Base-by-base conservation (phyloP, 352 stramenopile species). In the Pythium brachiatum region DNA sequence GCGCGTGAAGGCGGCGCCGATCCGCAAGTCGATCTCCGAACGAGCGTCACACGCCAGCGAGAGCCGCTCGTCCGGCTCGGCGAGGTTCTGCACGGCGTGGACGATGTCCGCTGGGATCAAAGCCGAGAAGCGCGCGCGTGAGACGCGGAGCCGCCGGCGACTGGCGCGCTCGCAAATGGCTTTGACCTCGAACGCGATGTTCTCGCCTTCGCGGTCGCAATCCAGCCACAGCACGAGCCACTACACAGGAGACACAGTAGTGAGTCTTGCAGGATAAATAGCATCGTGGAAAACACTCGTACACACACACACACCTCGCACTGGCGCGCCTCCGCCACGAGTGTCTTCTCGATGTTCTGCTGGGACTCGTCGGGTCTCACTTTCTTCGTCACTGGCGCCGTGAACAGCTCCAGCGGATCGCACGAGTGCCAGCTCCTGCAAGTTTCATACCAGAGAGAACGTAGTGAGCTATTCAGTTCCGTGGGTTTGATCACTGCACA, bases 181-280 rank as follows among this genome's bases (percentile, higher is more conserved):
- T 39, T 97, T 96, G 29, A 98, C 90, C 72, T 99, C 97, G 70
- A 98, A 98, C 13, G 91, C 96, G 69, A 99, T 99, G 55, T 98
- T 98, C 72, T 99, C 98, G n/a, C 98, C 98, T 72, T 99, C 98
- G 26, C 97, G 91, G 92, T 99, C 98, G 68, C 97, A 99, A 94
- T 99, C 98, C 23, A 99, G 76, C 98, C 98, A 99, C 31, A 99
- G 75, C 31, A 98, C 81, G 1, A 99, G 84, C 80, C 86, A 94
- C 88, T 96, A 46, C n/a, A 9, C 2, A 32, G 21, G 3, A 46
- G 13, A 23, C 13, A 15, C 41, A 32, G 32, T 20, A n/a, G 34
- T 16, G 53, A 34, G 29, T 34, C 29, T 34, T 34, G 5, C 29
- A 34, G 29, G 29, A 11, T 34, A 9, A 5, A 34, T 34, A 9